phyloP scores from a whole-genome alignment of 805 yeast species.

The Sugiyamaella valdiviana region DNA sequence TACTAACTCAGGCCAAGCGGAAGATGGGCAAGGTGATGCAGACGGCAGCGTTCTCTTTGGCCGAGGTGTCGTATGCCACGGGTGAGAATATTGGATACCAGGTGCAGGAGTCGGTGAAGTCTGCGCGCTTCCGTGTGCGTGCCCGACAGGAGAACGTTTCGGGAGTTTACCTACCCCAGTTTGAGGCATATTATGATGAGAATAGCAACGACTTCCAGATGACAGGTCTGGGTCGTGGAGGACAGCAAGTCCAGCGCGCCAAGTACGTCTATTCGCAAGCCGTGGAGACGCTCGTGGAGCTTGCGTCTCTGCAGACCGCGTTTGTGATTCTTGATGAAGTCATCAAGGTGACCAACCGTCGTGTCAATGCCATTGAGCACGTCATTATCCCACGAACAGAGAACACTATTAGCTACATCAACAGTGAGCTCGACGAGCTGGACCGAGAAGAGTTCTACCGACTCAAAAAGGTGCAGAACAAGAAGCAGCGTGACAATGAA shows the following conservation, averaged over 20 bases:
- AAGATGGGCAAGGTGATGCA: slow-evolving; percentile 99
- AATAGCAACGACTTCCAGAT: slow-evolving; percentile 87
- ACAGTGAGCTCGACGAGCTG: slow-evolving; percentile 92
- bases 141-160: slow-evolving; percentile 95
- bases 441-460: slow-evolving; percentile 98
- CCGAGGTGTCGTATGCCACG: slow-evolving; percentile 95
- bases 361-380: slow-evolving; percentile 98
- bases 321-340: slow-evolving; percentile 95
- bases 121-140: slow-evolving; percentile 80
- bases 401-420: slow-evolving; percentile 85
- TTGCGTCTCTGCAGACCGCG: slow-evolving; percentile 95
- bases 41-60: slow-evolving; percentile 93
- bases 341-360: slow-evolving; percentile 93
- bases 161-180: slow-evolving; percentile 91
- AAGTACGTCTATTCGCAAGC: slow-evolving; percentile 89
- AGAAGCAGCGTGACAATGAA: slow-evolving; percentile 77
- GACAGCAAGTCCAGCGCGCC: slow-evolving; percentile 95
- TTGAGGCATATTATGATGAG: slow-evolving; percentile 77
- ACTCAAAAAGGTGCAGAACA: slow-evolving; percentile 91
- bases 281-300: slow-evolving; percentile 92
- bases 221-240: slow-evolving; percentile 98
- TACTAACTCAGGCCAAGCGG: slow-evolving; percentile 53
- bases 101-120: slow-evolving; percentile 86
- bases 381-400: slow-evolving; percentile 97
- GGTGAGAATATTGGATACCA: slow-evolving; percentile 95